Conservation (phyloP, 257 asterid species). For the Fraxinus pennsylvanica region DNA sequence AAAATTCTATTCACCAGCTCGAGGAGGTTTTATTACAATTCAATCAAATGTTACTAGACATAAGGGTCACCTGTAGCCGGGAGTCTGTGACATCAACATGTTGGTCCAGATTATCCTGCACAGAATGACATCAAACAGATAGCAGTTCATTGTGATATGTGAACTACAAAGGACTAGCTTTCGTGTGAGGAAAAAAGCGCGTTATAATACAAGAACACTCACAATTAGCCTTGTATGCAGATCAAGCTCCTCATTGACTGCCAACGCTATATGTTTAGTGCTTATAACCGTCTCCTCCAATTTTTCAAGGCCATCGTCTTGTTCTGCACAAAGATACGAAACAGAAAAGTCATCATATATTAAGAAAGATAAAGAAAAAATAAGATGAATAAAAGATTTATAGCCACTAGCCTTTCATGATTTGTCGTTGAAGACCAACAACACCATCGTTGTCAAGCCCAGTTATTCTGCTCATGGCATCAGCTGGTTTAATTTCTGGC, state of each 20-base stretch:
- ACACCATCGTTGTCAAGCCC: conserved; percentile 85
- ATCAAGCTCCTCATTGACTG: conserved; percentile 93
- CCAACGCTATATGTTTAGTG: conserved; percentile 93
- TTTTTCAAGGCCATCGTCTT: conserved; percentile 90
- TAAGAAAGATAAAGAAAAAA: conserved; percentile 1
- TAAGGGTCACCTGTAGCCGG: conserved; percentile 57
- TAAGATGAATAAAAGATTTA: conserved; percentile 12
- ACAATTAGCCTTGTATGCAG: conserved; percentile 89
- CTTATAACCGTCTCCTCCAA: conserved; percentile 89
- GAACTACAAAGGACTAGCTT: conserved; percentile 11
- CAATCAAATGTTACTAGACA: conserved; percentile 3
- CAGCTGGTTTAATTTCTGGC: conserved; percentile 83
- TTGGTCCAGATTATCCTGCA: conserved; percentile 78
- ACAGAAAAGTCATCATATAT: conserved; percentile 4
- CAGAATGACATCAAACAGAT: conserved; percentile 11
- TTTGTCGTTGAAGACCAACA: conserved; percentile 90
- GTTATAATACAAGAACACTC: conserved; percentile 35
- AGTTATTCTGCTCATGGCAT: conserved; percentile 73
- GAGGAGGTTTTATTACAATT: neutral
- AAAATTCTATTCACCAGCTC: neutral
- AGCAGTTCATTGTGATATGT: neutral
- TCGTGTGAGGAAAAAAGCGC: neutral
- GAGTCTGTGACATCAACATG: conserved; percentile 87
- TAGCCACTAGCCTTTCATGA: conserved; percentile 77
- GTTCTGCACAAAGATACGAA: conserved; percentile 51